Conservation (phyloP, 1,284 basidiomycete species). For the Apiotrichum gracile region DNA sequence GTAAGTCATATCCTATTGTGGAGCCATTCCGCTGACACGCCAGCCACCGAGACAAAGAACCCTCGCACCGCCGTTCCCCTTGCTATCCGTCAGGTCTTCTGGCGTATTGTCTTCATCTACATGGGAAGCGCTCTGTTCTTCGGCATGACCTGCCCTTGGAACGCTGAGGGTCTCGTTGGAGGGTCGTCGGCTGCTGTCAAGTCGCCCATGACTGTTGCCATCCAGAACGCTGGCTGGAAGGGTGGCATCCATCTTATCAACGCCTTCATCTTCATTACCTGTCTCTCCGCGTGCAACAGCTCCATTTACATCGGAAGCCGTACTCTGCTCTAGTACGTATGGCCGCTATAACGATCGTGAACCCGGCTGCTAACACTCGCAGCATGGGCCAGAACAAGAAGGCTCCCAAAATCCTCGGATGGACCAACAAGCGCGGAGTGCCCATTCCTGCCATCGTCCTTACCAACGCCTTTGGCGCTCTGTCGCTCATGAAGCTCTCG, state of each 20-base stretch:
- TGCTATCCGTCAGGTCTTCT: slow-evolving; percentile 68
- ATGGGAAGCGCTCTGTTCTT: slow-evolving; percentile 58
- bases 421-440: slow-evolving; percentile 44
- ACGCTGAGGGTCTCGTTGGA: slow-evolving; percentile 55
- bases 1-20: not conserved
- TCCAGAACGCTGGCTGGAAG: slow-evolving; percentile 63
- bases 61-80: slow-evolving; percentile 70
- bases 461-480: slow-evolving; percentile 40
- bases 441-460: slow-evolving; percentile 43
- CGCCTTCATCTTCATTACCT: slow-evolving; percentile 59
- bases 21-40: not conserved
- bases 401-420: slow-evolving; percentile 41
- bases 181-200: slow-evolving; percentile 56
- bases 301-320: slow-evolving; percentile 41
- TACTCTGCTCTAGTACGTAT: slow-evolving; percentile 34
- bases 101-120: slow-evolving; percentile 69
- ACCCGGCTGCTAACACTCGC: too few relatives aligned
- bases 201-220: slow-evolving; percentile 76
- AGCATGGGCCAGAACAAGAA: slow-evolving; percentile 37
- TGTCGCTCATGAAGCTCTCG: slow-evolving; percentile 41
- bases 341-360: too few relatives aligned
- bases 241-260: slow-evolving; percentile 60
- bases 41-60: slow-evolving; percentile 51
- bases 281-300: slow-evolving; percentile 41
- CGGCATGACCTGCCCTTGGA: slow-evolving; percentile 69